Conservation (phyloP, 2,329 filamentous ascomycete genomes). For the Neoascochyta sp. region DNA sequence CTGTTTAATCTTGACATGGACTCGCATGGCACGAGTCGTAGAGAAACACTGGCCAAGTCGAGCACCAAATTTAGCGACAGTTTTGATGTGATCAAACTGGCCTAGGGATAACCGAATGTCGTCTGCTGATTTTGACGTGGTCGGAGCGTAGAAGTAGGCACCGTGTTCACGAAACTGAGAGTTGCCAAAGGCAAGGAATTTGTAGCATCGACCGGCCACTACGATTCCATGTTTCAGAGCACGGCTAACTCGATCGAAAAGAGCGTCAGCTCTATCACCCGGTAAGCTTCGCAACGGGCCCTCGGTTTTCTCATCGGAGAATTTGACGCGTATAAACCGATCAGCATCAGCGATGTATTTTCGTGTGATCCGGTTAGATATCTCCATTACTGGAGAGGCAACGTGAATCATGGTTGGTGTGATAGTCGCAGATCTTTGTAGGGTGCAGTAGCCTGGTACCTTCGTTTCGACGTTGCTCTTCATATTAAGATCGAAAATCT, state of each 20-base stretch:
- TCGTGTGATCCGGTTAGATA: constrained; percentile 81
- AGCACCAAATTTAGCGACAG: constrained; percentile 86
- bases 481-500: constrained; percentile 59
- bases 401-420: constrained; percentile 83
- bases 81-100: constrained; percentile 71
- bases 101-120: constrained; percentile 86
- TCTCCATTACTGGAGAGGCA: constrained; percentile 73
- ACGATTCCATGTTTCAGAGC: constrained; percentile 73
- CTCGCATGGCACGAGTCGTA: constrained; percentile 74
- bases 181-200: constrained; percentile 92
- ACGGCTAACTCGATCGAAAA: constrained; percentile 71
- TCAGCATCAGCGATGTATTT: constrained; percentile 66
- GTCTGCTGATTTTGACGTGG: constrained; percentile 62
- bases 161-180: constrained; percentile 91
- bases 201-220: constrained; percentile 76
- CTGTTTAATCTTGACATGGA: constrained; percentile 54
- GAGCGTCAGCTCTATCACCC: constrained; percentile 45
- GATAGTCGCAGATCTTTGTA: constrained; percentile 71
- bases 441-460: constrained; percentile 68
- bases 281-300: constrained; percentile 37
- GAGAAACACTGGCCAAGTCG: constrained; percentile 94
- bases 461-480: constrained; percentile 31
- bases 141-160: constrained; percentile 86
- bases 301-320: constrained; percentile 71
- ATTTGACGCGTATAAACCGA: constrained; percentile 83